Evolutionary conservation across 768 basidiomycete genomes (phyloP).

Genomic region (Pulveroboletus sp.): DNA sequence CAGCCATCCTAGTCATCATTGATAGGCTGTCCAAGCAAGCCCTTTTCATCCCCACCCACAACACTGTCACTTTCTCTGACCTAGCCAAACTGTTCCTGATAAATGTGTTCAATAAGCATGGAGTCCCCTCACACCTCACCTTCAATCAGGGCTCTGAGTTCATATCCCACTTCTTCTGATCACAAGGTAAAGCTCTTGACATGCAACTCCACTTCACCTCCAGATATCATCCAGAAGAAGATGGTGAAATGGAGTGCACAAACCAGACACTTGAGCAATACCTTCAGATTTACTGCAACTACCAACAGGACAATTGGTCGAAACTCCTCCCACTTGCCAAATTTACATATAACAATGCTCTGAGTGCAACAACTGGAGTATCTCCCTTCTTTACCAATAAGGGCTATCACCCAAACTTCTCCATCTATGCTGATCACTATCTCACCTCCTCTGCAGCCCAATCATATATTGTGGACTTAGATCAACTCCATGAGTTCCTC

Average conservation of each 20-base stretch:
- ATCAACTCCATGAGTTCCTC: too few relatives aligned
- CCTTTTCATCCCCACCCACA: neutral
- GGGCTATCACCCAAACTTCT: too few relatives aligned
- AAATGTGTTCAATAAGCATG: neutral
- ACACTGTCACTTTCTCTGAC: neutral
- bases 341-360: too few relatives aligned
- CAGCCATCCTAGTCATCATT: too few relatives aligned
- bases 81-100: neutral
- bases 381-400: too few relatives aligned
- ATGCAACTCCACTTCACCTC: neutral
- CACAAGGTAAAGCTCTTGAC: neutral
- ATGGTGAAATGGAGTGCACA: neutral
- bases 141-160: neutral
- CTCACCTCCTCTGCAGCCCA: too few relatives aligned
- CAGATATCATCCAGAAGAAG: neutral
- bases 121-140: neutral
- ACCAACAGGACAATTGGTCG: conserved; percentile 6
- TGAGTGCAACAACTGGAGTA: too few relatives aligned
- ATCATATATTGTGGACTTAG: too few relatives aligned
- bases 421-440: too few relatives aligned
- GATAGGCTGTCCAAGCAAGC: too few relatives aligned
- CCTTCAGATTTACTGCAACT: too few relatives aligned
- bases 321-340: too few relatives aligned
- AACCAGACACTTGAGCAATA: conserved; percentile 1
- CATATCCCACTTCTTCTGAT: neutral